A percentile compares a stretch with the other conserved stretches of the same genome.
These are phyloP conservation scores for Yamadazyma insecticola DNA, from an alignment of 805 yeast genomes.

Conservation along the genomic window DNA sequence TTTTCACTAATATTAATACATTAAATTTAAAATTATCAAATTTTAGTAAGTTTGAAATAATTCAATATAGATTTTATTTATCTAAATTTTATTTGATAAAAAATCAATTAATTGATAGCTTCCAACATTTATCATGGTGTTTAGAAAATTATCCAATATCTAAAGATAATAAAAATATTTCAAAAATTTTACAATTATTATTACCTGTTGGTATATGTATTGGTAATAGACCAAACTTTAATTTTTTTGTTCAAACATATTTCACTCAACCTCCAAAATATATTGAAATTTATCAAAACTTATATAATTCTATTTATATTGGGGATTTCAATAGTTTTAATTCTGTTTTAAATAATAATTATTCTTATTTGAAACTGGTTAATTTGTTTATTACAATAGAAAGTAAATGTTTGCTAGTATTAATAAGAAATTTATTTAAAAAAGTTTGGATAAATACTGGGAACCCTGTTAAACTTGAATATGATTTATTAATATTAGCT, in stretches of 20 bases:
- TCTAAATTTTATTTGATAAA: constrained; percentile 54
- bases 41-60: constrained; percentile 41
- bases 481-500: constrained; percentile 24
- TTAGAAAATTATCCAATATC: constrained; percentile 32
- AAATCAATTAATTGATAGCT: constrained; percentile 44
- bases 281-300: constrained; percentile 29
- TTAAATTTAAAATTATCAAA: constrained; percentile 38
- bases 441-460: constrained; percentile 25
- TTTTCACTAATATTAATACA: constrained; percentile 56
- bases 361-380: constrained; percentile 28
- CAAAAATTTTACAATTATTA: constrained; percentile 42
- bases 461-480: constrained; percentile 22
- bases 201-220: constrained; percentile 50
- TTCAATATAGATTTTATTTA: constrained; percentile 50
- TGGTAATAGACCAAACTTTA: constrained; percentile 47
- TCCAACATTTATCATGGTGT: constrained; percentile 53
- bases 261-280: constrained; percentile 10
- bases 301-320: constrained; percentile 31
- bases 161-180: constrained; percentile 29
- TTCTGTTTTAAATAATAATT: constrained; percentile 25
- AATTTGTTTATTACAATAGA: constrained; percentile 40
- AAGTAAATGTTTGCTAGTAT: constrained; percentile 41
- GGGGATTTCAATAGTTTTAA: constrained; percentile 41
- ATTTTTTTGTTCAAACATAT: constrained; percentile 9
- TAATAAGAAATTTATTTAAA: constrained; percentile 42